phyloP scores from a whole-genome alignment of 192 early-diverging fungal species.

The Coemansia sp. region DNA sequence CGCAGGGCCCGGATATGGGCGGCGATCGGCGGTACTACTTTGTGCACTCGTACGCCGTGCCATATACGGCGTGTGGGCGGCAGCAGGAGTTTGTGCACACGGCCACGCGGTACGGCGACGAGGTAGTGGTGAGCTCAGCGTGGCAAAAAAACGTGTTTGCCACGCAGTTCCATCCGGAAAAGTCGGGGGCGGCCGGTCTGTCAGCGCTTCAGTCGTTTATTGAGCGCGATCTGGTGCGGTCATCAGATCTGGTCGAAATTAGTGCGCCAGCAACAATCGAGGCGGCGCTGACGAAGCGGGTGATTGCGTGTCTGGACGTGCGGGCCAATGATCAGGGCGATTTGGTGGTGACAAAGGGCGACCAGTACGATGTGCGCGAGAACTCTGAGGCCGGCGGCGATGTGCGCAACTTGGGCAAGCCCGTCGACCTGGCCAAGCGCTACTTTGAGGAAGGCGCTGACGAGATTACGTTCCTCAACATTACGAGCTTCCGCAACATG shows the following conservation, averaged over 20 bases:
- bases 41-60: slow-evolving; percentile 94
- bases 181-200: slow-evolving; percentile 88
- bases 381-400: slow-evolving; percentile 52
- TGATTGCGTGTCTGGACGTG: slow-evolving; percentile 97
- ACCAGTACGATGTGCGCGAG: slow-evolving; percentile 98
- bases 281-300: slow-evolving; percentile 78
- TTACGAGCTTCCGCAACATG: slow-evolving; percentile 93
- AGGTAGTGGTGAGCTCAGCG: slow-evolving; percentile 82
- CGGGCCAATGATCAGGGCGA: slow-evolving; percentile 96
- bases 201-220: slow-evolving; percentile 81
- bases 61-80: slow-evolving; percentile 51
- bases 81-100: slow-evolving; percentile 75
- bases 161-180: slow-evolving; percentile 99
- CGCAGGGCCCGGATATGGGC: slow-evolving; percentile 41
- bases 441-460: slow-evolving; percentile 98
- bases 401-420: slow-evolving; percentile 96
- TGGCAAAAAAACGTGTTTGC: slow-evolving; percentile 87
- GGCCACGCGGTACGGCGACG: slow-evolving; percentile 85
- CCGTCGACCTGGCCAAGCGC: slow-evolving; percentile 86
- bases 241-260: neutral
- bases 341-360: slow-evolving; percentile 98
- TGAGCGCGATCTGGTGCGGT: slow-evolving; percentile 45
- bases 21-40: slow-evolving; percentile 84
- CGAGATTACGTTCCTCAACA: slow-evolving; percentile 98
- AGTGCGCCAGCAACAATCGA: slow-evolving; percentile 9